Evolutionary conservation across 2,329 filamentous ascomycete genomes (phyloP), one percentile per base, ranked within the genome.

Genomic region (Colletotrichum tofieldiae): DNA sequence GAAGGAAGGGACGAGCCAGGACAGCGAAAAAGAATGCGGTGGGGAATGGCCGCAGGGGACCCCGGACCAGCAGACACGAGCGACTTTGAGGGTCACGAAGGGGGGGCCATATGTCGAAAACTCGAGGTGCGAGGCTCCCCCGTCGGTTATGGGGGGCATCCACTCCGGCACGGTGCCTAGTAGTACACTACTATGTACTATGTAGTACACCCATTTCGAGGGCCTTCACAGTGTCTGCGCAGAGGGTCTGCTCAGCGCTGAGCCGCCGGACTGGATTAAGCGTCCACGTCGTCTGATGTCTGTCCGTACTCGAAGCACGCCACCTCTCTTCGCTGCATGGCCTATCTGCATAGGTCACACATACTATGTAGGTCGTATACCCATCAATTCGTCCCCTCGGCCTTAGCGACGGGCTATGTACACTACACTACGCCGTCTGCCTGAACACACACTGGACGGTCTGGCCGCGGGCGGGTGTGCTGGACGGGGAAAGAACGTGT

Each of bases 1-100:
- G 67, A 70, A 65, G 65, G 65, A 67, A 67, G 61, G 59, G 56
- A 45, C 66, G 66, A 63, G 51, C 58, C 51, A 68, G 51, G 43
- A 20, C 35, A 32, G 37, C 37, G 32, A 26, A 66, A 41, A 26
- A 26, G 67, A 12, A 29, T 45, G 26, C n/a, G 41, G 61, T 59
- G 62, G 67, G 45, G 54, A 49, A n/a, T 20, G n/a, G 26, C 49
- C n/a, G 45, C 67, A 70, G 39, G 62, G 67, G 23, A 54, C 54
- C 47, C 62, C 29, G 37, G 54, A 26, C 62, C 62, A 66, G 49
- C 62, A 69, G 18, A 41, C 47, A 45, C 26, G 61, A 55, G 61
- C 49, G 49, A 55, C 60, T 52, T 51, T 20, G 16, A 7, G 14
- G 32, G 18, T 18, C n/a, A 5, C 45, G 6, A 20, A 18, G 29